phyloP scores from a whole-genome alignment of 1,284 basidiomycete species.

The Moesziomyces antarcticus region DNA sequence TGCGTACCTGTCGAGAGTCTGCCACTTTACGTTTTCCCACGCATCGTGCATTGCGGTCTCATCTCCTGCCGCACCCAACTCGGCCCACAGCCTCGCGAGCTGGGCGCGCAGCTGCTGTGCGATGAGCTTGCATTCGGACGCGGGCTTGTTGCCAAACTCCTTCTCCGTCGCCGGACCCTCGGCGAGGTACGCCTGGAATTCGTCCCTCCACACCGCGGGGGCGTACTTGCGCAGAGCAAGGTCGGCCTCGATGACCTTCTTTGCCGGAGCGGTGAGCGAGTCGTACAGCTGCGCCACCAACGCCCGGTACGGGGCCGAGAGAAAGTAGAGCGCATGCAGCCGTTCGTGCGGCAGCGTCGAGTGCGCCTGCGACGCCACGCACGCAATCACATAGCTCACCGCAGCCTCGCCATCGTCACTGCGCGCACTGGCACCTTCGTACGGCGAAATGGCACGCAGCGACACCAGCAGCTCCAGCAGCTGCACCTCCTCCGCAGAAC shows the following conservation, averaged over 20 bases:
- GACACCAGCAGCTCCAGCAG: constrained; percentile 45
- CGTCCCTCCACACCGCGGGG: constrained; percentile 55
- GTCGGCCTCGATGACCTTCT: constrained; percentile 55
- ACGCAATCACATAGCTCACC: constrained; percentile 57
- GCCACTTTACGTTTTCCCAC: constrained; percentile 47
- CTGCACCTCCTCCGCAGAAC: constrained; percentile 49
- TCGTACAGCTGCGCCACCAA: constrained; percentile 37
- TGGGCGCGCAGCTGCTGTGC: constrained; percentile 24
- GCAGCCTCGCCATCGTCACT: constrained; percentile 1
- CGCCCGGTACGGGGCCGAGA: constrained; percentile 48
- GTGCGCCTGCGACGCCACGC: constrained; percentile 43
- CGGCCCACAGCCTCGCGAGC: constrained; percentile 35
- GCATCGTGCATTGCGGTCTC: constrained; percentile 23
- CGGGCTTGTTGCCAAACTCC: constrained; percentile 57
- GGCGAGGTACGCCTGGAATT: constrained; percentile 64
- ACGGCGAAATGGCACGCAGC: constrained; percentile 17
- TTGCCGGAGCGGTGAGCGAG: constrained; percentile 31
- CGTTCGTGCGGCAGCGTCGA: constrained; percentile 60
- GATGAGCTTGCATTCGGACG: constrained; percentile 42
- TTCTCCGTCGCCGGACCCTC: constrained; percentile 44
- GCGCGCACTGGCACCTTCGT: constrained; percentile 26
- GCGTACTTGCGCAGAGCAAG: constrained; percentile 58
- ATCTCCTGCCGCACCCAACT: constrained; percentile 21
- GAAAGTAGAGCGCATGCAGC: constrained; percentile 61
- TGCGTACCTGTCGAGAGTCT: constrained; percentile 39